phyloP scores from a whole-genome alignment of 768 basidiomycete genomes.

The Lentinus brumalis region DNA sequence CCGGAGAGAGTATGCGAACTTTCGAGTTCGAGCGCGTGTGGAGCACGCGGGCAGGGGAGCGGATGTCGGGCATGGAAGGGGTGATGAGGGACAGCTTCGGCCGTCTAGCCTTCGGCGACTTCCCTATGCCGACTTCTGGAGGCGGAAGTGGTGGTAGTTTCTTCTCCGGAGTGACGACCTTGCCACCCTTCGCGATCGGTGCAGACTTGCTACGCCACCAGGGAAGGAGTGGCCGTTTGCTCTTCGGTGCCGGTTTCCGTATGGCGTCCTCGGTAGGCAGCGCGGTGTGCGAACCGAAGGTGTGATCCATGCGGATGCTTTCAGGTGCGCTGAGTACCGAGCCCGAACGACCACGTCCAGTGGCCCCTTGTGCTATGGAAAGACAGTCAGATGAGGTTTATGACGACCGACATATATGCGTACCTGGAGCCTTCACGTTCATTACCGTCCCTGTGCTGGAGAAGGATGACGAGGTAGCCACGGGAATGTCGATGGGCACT shows the following conservation, averaged over 20 bases:
- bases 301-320: conserved; percentile 26
- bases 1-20: conserved; percentile 10
- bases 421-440: conserved; percentile 5
- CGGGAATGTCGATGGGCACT: conserved; percentile 57
- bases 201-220: conserved; percentile 13
- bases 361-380: neutral
- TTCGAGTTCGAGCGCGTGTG: conserved; percentile 9
- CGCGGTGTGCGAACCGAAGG: conserved; percentile 26
- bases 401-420: neutral
- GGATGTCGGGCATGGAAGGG: neutral
- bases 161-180: conserved; percentile 1
- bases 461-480: neutral
- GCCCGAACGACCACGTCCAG: conserved; percentile 4
- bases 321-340: conserved; percentile 7
- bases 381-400: neutral
- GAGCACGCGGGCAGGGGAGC: neutral
- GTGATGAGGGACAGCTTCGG: conserved; percentile 12
- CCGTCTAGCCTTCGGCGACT: neutral
- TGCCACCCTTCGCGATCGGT: neutral
- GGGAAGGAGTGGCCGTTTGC: conserved; percentile 9
- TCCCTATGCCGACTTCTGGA: neutral
- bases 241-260: conserved; percentile 14
- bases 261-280: conserved; percentile 29
- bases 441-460: neutral
- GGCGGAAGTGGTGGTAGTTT: neutral